Conservation (phyloP, 2,329 filamentous ascomycete genomes). For the Cladorrhinum sp. region DNA sequence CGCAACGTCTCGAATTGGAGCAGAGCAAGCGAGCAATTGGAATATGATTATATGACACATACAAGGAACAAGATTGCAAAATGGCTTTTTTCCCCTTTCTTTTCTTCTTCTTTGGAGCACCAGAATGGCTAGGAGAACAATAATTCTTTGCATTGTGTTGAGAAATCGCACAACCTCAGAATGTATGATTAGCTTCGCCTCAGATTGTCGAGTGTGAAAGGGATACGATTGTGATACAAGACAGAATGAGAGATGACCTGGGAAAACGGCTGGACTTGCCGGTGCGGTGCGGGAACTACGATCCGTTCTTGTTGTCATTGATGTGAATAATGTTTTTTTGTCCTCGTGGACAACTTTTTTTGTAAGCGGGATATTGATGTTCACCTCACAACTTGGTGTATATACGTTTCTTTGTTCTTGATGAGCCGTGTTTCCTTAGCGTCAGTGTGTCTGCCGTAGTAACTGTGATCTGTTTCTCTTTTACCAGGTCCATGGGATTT, state of each 20-base stretch:
- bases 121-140: neutral
- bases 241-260: neutral
- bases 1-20: neutral
- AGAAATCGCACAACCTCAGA: neutral
- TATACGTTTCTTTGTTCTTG: neutral
- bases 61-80: neutral
- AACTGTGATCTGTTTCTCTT: neutral
- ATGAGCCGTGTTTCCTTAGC: neutral
- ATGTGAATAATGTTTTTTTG: too few relatives aligned
- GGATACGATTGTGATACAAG: neutral
- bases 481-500: neutral
- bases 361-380: too few relatives aligned
- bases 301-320: too few relatives aligned
- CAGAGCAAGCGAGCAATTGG: neutral
- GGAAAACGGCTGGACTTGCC: neutral
- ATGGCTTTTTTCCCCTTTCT: neutral
- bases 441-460: neutral
- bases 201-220: too few relatives aligned
- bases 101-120: too few relatives aligned
- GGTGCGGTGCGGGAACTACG: too few relatives aligned
- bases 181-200: neutral
- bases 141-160: neutral
- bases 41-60: neutral
- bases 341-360: neutral
- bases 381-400: neutral